Percentiles rank a stretch among this genome's conserved stretches.
Conservation (phyloP, 2,329 filamentous ascomycete genomes). For the Apiospora rasikravindrae region DNA sequence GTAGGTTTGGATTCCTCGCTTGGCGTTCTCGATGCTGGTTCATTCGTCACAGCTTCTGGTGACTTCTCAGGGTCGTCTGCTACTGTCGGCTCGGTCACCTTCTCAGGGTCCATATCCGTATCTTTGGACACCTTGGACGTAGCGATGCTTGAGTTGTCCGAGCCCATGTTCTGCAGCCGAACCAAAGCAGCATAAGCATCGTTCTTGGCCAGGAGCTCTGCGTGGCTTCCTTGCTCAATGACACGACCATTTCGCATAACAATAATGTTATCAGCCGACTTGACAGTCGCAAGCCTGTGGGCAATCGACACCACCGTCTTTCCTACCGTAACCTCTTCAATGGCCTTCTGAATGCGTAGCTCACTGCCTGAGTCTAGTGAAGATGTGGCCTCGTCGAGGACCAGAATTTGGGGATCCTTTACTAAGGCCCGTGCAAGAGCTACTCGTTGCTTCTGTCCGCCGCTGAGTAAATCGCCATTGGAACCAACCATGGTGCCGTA, state of each 20-base stretch:
- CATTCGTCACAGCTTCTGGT: conserved; percentile 11
- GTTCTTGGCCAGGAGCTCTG: conserved; percentile 54
- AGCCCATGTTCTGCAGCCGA: conserved; percentile 40
- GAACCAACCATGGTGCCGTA: conserved; percentile 49
- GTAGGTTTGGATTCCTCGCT: conserved; percentile 23
- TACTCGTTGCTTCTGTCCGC: conserved; percentile 55
- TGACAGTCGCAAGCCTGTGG: conserved; percentile 64
- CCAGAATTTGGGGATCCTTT: conserved; percentile 50
- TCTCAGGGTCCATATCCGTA: conserved; percentile 45
- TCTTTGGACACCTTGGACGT: conserved; percentile 35
- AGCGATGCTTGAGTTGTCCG: conserved; percentile 40
- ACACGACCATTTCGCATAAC: conserved; percentile 65
- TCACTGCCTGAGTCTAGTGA: conserved; percentile 56
- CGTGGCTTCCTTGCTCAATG: conserved; percentile 67
- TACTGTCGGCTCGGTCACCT: conserved; percentile 31
- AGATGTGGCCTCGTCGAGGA: conserved; percentile 57
- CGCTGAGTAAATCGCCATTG: conserved; percentile 50
- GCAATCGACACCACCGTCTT: conserved; percentile 73
- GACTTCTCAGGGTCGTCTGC: conserved; percentile 23
- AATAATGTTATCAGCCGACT: conserved; percentile 68
- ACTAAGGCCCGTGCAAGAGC: conserved; percentile 54
- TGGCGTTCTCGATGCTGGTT: conserved; percentile 17
- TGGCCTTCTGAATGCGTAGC: conserved; percentile 46
- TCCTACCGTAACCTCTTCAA: conserved; percentile 40
- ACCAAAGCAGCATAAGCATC: conserved; percentile 40